Base-by-base conservation (phyloP, 495 filamentous ascomycete genomes). In the Xylaria venustula region DNA sequence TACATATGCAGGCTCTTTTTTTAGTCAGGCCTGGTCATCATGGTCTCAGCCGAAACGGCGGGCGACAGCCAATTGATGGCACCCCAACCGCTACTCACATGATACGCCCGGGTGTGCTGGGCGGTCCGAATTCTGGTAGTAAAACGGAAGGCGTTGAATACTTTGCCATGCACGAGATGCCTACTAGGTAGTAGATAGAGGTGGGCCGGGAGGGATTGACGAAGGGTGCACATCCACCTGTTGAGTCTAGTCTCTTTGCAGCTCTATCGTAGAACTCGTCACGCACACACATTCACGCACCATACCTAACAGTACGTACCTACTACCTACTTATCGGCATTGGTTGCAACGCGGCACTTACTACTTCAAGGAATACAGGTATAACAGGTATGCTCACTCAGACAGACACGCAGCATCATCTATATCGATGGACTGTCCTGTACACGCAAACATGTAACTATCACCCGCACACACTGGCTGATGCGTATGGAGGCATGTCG, bases 1-100 rank as follows among this genome's bases (percentile, higher is more conserved):
- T 45, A 55, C 53, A 45, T 45, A 55, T 45, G 53, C 53, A n/a
- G 40, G 6, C 54, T 49, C 54, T 58, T 58, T 58, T 58, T 58
- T 58, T 58, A 58, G 54, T 58, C 34, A 45, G 46, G 46, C 46
- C 22, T 19, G 9, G 54, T 47, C 44, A 41, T 40, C 54, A 46
- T 20, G 26, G 54, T 34, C 41, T 44, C 52, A 46, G 54, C 54
- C 54, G 54, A 46, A 41, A 46, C 37, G 11, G 54, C 26, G 54
- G 45, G 54, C 40, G 40, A 46, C 12, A 22, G n/a, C 44, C 22
- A 34, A 30, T 46, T 26, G 54, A 58, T 26, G 7, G 26, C 28
- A 26, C 48, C 25, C 28, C 32, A 36, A 34, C 25, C 12, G 20
- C 54, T 3, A 17, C 26, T 44, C 42, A 49, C 54, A 58, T 58